These are phyloP conservation scores for Trichoderma cornu-damae DNA, from an alignment of 2,329 filamentous ascomycete species.

Conservation along the genomic window DNA sequence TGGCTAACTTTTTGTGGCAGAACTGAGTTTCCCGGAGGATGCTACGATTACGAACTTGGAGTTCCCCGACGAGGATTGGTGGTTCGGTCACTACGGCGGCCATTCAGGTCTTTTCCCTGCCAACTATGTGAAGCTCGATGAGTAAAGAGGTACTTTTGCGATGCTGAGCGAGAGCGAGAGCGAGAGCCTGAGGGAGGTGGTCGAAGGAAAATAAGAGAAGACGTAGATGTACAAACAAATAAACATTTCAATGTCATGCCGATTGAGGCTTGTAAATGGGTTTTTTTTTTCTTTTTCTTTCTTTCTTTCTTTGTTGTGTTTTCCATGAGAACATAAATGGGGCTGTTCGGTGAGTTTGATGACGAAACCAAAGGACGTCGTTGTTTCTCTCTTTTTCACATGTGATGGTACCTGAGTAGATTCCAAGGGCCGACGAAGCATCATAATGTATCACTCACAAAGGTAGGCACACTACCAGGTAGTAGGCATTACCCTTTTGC, in stretches of 20 bases:
- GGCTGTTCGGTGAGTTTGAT: neutral
- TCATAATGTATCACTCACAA: too few species aligned
- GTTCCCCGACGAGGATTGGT: conserved; percentile 99
- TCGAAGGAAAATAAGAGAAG: neutral
- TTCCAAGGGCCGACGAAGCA: neutral
- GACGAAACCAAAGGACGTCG: neutral
- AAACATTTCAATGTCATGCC: conserved; percentile 7
- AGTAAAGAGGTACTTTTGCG: conserved; percentile 23
- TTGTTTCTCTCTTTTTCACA: neutral
- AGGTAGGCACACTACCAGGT: too few species aligned
- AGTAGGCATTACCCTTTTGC: too few species aligned
- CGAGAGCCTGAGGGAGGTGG: neutral
- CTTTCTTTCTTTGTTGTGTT: too few species aligned
- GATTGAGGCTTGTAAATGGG: neutral
- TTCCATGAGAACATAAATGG: neutral
- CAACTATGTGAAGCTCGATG: conserved; percentile 61
- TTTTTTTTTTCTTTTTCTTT: too few species aligned
- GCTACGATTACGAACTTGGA: conserved; percentile 78
- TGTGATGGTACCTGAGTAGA: neutral
- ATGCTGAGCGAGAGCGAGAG: neutral
- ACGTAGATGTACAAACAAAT: conserved; percentile 16
- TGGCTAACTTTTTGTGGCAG: conserved; percentile 41
- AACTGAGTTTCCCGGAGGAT: conserved; percentile 80
- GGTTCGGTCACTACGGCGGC: conserved; percentile 82
- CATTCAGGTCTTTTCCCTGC: conserved; percentile 77